phyloP scores from a whole-genome alignment of 768 basidiomycete genomes.

The Rhodotorula babjevae region DNA sequence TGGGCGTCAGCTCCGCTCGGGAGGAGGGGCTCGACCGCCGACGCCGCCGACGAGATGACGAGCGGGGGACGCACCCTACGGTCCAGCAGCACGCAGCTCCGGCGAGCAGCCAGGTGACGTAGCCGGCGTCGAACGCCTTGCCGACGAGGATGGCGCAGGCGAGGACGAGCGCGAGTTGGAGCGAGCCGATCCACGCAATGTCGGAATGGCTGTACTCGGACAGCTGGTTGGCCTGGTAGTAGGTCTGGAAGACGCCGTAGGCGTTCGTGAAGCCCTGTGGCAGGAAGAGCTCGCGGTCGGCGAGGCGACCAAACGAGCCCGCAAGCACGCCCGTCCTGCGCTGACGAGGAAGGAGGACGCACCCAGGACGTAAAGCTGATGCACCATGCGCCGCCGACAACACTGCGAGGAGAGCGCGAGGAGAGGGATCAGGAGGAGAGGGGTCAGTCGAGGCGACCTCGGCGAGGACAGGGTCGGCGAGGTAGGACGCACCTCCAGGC shows the following conservation, averaged over 20 bases:
- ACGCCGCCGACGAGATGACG: neutral
- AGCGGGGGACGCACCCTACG: slow-evolving; percentile 43
- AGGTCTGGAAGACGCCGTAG: slow-evolving; percentile 36
- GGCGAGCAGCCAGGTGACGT: slow-evolving; percentile 39
- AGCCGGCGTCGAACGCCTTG: slow-evolving; percentile 55
- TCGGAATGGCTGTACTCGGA: slow-evolving; percentile 20
- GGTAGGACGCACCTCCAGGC: slow-evolving; percentile 24
- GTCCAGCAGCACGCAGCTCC: slow-evolving; percentile 51
- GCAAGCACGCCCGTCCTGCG: too few relatives aligned
- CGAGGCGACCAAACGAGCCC: too few relatives aligned
- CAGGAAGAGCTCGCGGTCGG: too few relatives aligned
- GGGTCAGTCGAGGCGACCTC: too few relatives aligned
- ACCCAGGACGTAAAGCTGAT: slow-evolving; percentile 35
- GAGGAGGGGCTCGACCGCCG: too few relatives aligned
- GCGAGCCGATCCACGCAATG: slow-evolving; percentile 53
- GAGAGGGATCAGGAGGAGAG: too few relatives aligned
- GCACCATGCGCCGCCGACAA: slow-evolving; percentile 37
- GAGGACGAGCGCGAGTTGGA: slow-evolving; percentile 54
- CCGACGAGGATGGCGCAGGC: slow-evolving; percentile 54
- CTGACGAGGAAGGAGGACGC: neutral
- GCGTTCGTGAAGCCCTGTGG: slow-evolving; percentile 30
- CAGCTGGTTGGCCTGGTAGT: slow-evolving; percentile 36
- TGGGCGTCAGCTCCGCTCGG: neutral
- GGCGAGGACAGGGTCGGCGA: neutral
- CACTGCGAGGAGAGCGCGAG: slow-evolving; percentile 1